Conservation (phyloP, 1,139 yeast species). For the Pichia sp. region DNA sequence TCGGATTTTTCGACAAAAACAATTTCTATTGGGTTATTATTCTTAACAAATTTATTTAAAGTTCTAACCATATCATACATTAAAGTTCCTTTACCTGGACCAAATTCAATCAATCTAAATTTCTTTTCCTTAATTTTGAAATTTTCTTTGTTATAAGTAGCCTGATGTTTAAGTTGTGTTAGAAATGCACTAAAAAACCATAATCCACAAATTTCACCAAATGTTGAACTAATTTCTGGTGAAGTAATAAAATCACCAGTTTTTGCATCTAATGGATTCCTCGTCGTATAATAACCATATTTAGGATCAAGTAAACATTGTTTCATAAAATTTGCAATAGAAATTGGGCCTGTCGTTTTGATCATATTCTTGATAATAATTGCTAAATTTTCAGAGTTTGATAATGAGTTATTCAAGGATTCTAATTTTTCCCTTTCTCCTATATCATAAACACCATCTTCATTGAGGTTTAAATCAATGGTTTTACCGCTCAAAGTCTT, state of each 20-base stretch:
- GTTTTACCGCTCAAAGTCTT: neutral
- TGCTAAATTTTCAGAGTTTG: constrained; percentile 15
- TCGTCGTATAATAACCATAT: constrained; percentile 73
- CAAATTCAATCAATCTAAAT: constrained; percentile 69
- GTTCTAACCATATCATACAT: constrained; percentile 57
- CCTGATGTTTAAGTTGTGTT: constrained; percentile 35
- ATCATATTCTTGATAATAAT: constrained; percentile 46
- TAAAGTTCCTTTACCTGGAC: constrained; percentile 82
- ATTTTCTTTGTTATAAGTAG: constrained; percentile 35
- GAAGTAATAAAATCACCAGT: constrained; percentile 77
- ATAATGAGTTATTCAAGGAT: constrained; percentile 1
- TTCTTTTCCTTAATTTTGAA: constrained; percentile 22
- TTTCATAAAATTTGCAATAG: constrained; percentile 71
- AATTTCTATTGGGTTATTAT: constrained; percentile 35
- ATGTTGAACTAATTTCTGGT: constrained; percentile 83
- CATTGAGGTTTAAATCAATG: neutral
- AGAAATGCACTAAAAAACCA: constrained; percentile 65
- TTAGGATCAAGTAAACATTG: constrained; percentile 78
- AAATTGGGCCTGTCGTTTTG: constrained; percentile 69
- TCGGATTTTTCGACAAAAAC: constrained; percentile 70
- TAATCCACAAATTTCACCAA: constrained; percentile 80
- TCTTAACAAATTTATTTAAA: constrained; percentile 38
- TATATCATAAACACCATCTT: constrained; percentile 2
- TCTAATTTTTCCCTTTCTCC: constrained; percentile 6
- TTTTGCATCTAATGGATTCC: constrained; percentile 60